Percentiles rank a stretch among this genome's conserved stretches.
Conservation (phyloP, 768 basidiomycete species). For the Pulveroboletus ravenelii region DNA sequence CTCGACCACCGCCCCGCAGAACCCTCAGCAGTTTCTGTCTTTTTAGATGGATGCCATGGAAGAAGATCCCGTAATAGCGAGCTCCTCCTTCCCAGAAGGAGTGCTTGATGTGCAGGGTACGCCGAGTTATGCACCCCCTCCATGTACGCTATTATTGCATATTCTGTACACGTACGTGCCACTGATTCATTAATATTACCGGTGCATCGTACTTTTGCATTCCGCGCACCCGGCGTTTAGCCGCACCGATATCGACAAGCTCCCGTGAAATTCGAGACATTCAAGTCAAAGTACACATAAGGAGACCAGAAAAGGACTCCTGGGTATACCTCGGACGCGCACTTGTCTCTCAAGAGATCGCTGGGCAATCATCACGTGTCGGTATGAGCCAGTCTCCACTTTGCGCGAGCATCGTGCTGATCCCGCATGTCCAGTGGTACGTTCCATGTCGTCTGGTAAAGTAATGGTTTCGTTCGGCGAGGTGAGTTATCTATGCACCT, state of each 20-base stretch:
- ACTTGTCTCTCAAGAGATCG: conserved; percentile 67
- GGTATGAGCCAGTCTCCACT: conserved; percentile 45
- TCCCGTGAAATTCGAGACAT: conserved; percentile 69
- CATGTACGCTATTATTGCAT: conserved; percentile 16
- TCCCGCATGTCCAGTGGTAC: conserved; percentile 15
- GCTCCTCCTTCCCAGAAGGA: conserved; percentile 19
- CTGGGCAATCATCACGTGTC: conserved; percentile 74
- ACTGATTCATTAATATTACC: conserved; percentile 8
- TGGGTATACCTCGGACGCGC: conserved; percentile 82
- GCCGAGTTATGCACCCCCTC: conserved; percentile 11
- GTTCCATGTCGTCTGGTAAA: conserved; percentile 62
- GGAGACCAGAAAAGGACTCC: conserved; percentile 71
- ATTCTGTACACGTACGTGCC: not conserved
- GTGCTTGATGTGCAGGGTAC: conserved; percentile 16
- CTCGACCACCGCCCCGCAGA: not conserved
- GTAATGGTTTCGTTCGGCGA: conserved; percentile 67
- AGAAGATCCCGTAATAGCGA: conserved; percentile 28
- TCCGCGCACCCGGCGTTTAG: conserved; percentile 10
- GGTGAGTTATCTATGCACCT: conserved; percentile 35
- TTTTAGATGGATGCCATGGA: conserved; percentile 33
- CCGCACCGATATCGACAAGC: conserved; percentile 18
- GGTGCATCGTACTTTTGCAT: not conserved
- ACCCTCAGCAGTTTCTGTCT: not conserved
- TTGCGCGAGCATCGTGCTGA: conserved; percentile 4
- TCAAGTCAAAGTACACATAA: conserved; percentile 80